Base-by-base conservation (phyloP, 2,329 filamentous ascomycete species). In the Cytospora piceicola region DNA sequence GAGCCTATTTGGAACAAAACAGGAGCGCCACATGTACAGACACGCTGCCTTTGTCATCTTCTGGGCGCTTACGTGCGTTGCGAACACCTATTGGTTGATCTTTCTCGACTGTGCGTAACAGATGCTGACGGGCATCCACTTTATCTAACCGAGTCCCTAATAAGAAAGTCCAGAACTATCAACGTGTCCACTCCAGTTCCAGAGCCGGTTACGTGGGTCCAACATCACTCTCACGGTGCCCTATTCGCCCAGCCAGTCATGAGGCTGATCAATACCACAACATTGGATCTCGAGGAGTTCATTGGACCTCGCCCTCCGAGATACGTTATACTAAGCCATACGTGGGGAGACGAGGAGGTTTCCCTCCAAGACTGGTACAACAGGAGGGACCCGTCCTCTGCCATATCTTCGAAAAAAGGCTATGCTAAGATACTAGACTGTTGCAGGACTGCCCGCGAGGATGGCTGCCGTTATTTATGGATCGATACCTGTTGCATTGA, bases 391-490 rank as follows among this genome's bases (percentile, higher is more conserved):
- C 20, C n/a, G n/a, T 49, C 22, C n/a, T 49, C 9, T 9, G 24
- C 12, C 9, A 24, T 24, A 24, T 12, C 46, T 22, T 7, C n/a
- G 4, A 24, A 20, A 24, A 14, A 12, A 2, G 46, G 46, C n/a
- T 49, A 49, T 49, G n/a, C 22, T 1, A 58, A 49, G 20, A 34
- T 58, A 7, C 3, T n/a, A 8, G n/a, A 22, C 11, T 27, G 17
- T 79, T 80, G 34, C 82, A 67, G 1, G 75, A 73, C 78, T 60
- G 82, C 80, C 11, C 79, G 30, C 6, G 24, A 24, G 15, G 22
- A 58, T 17, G 22, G 22, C 2, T 14, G 56, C 9, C 1, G 32
- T 6, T 61, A 61, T 15, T 36, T 54, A 6, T 67, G 61, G 65
- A 46, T 67, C 24, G 65, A 67, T 27, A 64, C 65, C 4, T 67